phyloP scores from a whole-genome alignment of 108 stramenopile species.

The Cyclostephanos invisitatus region DNA sequence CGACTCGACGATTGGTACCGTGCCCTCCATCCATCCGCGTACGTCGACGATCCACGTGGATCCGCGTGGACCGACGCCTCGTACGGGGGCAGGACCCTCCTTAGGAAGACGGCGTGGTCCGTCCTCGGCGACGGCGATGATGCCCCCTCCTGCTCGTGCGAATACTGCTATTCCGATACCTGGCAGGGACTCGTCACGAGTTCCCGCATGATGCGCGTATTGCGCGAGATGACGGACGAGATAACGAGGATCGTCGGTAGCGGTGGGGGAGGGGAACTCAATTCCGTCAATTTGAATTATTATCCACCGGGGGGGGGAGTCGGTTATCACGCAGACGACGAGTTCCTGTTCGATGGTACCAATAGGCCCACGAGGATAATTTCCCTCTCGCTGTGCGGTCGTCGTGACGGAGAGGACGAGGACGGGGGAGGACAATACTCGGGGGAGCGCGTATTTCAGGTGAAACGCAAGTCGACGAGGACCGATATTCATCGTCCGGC shows the following conservation, averaged over 20 bases:
- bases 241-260: neutral
- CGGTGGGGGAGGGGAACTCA: neutral
- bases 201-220: constrained; percentile 4
- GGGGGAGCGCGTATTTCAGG: constrained; percentile 37
- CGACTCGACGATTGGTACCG: constrained; percentile 44
- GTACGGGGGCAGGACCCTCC: constrained; percentile 26
- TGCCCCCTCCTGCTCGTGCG: constrained; percentile 42
- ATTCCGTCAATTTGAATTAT: constrained; percentile 48
- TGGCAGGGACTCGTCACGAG: constrained; percentile 27
- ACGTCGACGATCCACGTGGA: constrained; percentile 6
- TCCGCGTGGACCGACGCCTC: constrained; percentile 41
- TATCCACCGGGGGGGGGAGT: constrained; percentile 49
- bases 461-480: constrained; percentile 16
- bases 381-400: constrained; percentile 35
- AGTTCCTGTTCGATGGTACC: constrained; percentile 47
- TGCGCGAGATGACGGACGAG: constrained; percentile 28
- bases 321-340: constrained; percentile 50
- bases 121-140: constrained; percentile 11
- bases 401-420: neutral
- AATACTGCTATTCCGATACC: constrained; percentile 50
- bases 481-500: neutral
- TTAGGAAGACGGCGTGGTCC: constrained; percentile 45
- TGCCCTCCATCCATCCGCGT: constrained; percentile 12
- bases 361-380: constrained; percentile 32
- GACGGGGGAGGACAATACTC: neutral